These are phyloP conservation scores for Diaporthe aspalathi DNA, from an alignment of 2,329 filamentous ascomycete species.

Conservation along the genomic window DNA sequence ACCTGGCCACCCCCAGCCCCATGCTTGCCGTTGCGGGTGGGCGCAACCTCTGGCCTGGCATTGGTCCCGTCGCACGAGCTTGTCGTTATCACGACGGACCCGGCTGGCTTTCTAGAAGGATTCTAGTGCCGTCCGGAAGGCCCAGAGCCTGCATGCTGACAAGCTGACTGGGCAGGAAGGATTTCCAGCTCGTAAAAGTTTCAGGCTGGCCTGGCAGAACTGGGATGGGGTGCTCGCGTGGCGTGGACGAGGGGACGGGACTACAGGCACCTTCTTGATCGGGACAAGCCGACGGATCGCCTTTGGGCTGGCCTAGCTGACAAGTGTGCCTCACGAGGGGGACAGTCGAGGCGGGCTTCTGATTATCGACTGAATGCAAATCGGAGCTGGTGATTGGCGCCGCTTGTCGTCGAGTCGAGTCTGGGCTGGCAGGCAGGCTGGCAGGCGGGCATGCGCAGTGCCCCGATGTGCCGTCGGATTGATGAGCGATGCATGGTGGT, in stretches of 20 bases:
- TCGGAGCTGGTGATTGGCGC: background rate
- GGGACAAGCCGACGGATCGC: slow-evolving; percentile 26
- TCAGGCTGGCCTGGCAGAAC: too few species aligned
- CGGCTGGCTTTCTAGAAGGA: slow-evolving; percentile 31
- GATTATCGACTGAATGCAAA: slow-evolving; percentile 7
- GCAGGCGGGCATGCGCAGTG: too few species aligned
- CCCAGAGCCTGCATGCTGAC: slow-evolving; percentile 5
- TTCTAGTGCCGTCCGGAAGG: slow-evolving; percentile 18
- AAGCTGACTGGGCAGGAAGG: background rate
- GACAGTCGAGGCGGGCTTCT: background rate
- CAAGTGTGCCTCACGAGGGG: slow-evolving; percentile 26
- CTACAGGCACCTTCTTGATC: slow-evolving; percentile 20
- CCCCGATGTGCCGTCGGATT: background rate
- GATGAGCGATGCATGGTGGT: slow-evolving; percentile 10
- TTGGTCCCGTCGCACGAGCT: background rate
- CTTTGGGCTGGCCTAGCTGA: slow-evolving; percentile 15
- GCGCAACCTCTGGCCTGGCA: background rate
- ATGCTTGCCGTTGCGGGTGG: background rate
- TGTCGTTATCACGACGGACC: slow-evolving; percentile 15
- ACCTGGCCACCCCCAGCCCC: background rate
- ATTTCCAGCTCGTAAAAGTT: slow-evolving; percentile 21
- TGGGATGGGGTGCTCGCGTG: too few species aligned
- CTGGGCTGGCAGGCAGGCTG: background rate
- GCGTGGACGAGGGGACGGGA: too few species aligned
- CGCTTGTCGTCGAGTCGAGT: background rate